Base-by-base conservation (phyloP, 2,329 filamentous ascomycete species). In the Lachnellula cervina region DNA sequence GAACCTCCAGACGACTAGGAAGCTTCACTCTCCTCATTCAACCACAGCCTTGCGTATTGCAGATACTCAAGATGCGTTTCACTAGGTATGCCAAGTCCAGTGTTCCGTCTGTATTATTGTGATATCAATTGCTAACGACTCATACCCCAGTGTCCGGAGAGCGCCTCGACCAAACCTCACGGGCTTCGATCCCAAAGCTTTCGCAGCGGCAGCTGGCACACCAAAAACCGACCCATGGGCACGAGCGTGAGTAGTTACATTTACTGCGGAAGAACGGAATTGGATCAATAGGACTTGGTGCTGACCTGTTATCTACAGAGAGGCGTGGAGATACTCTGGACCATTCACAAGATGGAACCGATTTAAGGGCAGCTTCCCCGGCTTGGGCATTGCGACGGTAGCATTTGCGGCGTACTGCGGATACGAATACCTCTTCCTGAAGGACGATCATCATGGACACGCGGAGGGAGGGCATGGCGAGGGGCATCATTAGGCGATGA, bases 271-370 rank as follows among this genome's bases (percentile, higher is more conserved):
- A 14, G 21, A n/a, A 11, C 5, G n/a, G 19, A n/a, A 5, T 19
- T 11, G 19, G 17, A 21, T 44, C 21, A n/a, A 19, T 4, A 43
- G 48, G 48, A 28, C 9, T n/a, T 21, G 21, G 17, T 56, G 40
- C 57, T 65, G 46, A 61, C 54, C 57, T 38, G n/a, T 62, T 91
- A 70, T 91, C 94, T 78, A 62, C 72, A 99, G 94, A 70, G 94
- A 99, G 79, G 82, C 89, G 70, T 99, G 94, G 94, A 83, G 94
- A 74, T 97, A 96, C 79, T 86, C 82, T 37, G 94, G 93, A 61
- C 86, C 83, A 53, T 97, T 97, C 79, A 87, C 86, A 63, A 84
- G 93, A 67, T 88, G 80, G 77, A 96, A 96, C 77, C 88, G 94
- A 66, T 94, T 97, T 79, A 91, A 87, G 77, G 79, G 82, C 68